A percentile compares a stretch with the other conserved stretches of the same genome.
Conservation (phyloP, 306 rosid species). For the Crataegus laevigata region DNA sequence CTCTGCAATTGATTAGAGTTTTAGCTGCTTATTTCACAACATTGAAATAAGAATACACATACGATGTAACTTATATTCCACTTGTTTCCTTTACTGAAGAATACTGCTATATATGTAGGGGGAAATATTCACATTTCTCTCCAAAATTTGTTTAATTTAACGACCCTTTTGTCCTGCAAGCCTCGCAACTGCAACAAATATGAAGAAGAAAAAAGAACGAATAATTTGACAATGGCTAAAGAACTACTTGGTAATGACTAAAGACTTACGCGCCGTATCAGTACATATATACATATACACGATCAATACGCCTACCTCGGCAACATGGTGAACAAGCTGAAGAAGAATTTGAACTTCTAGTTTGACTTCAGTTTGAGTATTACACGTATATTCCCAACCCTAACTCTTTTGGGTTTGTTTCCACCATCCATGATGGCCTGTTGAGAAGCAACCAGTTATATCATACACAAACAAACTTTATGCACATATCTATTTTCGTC, state of each 20-base stretch:
- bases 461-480: not conserved
- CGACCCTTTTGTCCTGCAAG: not conserved
- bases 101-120: not conserved
- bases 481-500: not conserved
- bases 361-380: not conserved
- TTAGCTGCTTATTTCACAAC: too few species aligned
- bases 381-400: slow-evolving; percentile 81
- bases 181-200: not conserved
- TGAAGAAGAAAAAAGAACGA: not conserved
- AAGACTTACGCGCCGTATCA: not conserved
- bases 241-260: not conserved
- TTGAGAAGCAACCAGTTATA: not conserved
- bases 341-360: not conserved
- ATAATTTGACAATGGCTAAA: not conserved
- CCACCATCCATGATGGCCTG: slow-evolving; percentile 94
- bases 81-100: not conserved
- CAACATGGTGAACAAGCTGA: not conserved
- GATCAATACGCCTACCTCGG: not conserved
- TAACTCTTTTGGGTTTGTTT: slow-evolving; percentile 77
- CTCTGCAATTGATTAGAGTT: too few species aligned
- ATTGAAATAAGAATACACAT: too few species aligned
- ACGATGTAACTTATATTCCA: not conserved
- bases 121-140: not conserved
- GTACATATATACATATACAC: not conserved
- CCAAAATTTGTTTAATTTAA: not conserved